Evolutionary conservation across 2,329 filamentous ascomycete genomes (phyloP).

Genomic region (Eutypa lata): DNA sequence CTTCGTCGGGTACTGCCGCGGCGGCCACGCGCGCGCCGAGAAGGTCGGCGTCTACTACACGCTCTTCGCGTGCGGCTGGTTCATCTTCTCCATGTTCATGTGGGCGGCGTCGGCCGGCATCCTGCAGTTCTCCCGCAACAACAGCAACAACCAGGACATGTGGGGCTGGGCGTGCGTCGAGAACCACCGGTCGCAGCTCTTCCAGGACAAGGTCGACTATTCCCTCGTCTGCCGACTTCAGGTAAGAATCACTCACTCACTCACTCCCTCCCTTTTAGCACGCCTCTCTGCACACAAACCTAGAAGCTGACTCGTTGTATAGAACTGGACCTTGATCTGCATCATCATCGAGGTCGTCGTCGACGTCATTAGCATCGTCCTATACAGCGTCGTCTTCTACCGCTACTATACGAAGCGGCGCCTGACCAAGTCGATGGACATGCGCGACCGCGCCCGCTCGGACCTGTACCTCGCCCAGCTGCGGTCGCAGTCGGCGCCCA

Average conservation of each 20-base stretch:
- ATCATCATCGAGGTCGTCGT: conserved; percentile 95
- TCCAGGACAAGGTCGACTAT: conserved; percentile 80
- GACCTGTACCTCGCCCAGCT: conserved; percentile 91
- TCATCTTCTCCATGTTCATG: conserved; percentile 88
- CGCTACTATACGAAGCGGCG: conserved; percentile 95
- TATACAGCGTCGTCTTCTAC: conserved; percentile 96
- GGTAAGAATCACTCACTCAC: conserved; percentile 41
- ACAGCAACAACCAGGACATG: conserved; percentile 77
- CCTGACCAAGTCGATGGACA: conserved; percentile 94
- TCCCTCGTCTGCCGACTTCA: conserved; percentile 85
- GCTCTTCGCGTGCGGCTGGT: conserved; percentile 88
- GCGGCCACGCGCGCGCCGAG: conserved; percentile 83
- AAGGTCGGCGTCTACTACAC: conserved; percentile 96
- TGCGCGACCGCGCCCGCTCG: conserved; percentile 87
- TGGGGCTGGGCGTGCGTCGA: conserved; percentile 98
- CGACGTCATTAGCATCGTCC: conserved; percentile 83
- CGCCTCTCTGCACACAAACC: neutral
- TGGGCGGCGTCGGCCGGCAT: conserved; percentile 86
- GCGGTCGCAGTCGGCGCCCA: conserved; percentile 83
- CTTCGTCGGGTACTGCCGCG: conserved; percentile 82
- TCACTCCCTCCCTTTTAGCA: no score
- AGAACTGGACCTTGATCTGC: conserved; percentile 96
- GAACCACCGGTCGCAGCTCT: conserved; percentile 76
- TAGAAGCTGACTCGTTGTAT: conserved; percentile 25
- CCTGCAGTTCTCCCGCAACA: conserved; percentile 74